Evolutionary conservation across 208 protist species (phyloP), one percentile per base, ranked within the genome.

Genomic region (Endotrypanum monterogeii): DNA sequence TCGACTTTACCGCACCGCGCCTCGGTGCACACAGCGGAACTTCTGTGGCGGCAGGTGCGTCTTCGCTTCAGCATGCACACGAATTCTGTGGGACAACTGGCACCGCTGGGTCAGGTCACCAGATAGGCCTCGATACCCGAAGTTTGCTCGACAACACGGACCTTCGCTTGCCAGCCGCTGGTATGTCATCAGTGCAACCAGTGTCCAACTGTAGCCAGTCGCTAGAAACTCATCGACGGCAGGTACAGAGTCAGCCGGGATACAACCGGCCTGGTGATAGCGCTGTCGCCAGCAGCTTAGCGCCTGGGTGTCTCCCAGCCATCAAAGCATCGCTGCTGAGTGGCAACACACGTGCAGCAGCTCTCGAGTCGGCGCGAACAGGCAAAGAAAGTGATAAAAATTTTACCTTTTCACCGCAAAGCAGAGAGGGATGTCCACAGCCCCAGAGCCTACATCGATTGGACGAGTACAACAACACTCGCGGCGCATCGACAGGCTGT

Each of bases 11-110:
- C 35, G 65, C 46, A 1, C 71, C 57, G 48, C 69, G 73, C 48
- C 72, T 81, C 58, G 78, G 78, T 37, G 67, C 50, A 66, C 68
- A 50, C 41, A 77, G 74, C 51, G 46, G 67, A 23, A 57, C 32
- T 41, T 11, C n/a, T 28, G 61, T 55, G 57, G 67, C 52, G 28
- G 61, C 62, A 39, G 52, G 11, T 20, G 30, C 75, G 54, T 55
- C 37, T 39, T 44, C 16, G 25, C 30, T 28, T 37, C 54, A 25
- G 51, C 12, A 25, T 65, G 46, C 60, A 63, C 1, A 39, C 44
- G 63, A 35, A 41, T 44, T 32, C 5, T 28, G 71, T 71, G 60
- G 62, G 70, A 28, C 16, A 35, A 28, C n/a, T 44, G 32, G 23
- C 20, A 16, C 28, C 14, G 46, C 44, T 5, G 60, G 57, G 1